Evolutionary conservation across 345 rosid species (phyloP).

Genomic region (Psidium friedrichsthalianum): DNA sequence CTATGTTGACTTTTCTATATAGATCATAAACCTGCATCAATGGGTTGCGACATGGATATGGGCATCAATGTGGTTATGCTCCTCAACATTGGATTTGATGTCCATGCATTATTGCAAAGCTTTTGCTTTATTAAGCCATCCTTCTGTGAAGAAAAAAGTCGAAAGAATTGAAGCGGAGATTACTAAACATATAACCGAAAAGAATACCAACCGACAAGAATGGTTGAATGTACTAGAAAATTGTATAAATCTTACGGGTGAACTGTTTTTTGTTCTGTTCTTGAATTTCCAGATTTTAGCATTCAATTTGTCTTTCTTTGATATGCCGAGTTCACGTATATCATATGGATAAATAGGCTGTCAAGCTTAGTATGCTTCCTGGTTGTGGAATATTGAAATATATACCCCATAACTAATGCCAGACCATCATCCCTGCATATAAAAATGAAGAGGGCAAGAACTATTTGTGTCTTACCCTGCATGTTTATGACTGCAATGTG

Average conservation of each 20-base stretch:
- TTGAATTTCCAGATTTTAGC: not conserved
- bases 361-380: not conserved
- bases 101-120: not conserved
- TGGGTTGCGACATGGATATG: not conserved
- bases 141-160: not conserved
- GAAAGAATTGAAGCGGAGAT: not conserved
- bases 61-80: not conserved
- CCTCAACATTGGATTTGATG: not conserved
- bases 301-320: not conserved
- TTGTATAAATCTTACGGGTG: not conserved
- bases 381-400: not conserved
- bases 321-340: not conserved
- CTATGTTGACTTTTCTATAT: not conserved
- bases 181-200: not conserved
- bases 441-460: not conserved
- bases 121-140: not conserved
- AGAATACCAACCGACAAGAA: not conserved
- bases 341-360: not conserved
- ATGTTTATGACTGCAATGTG: not conserved
- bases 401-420: not conserved
- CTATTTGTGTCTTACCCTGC: not conserved
- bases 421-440: not conserved
- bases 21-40: not conserved
- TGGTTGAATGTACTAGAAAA: not conserved
- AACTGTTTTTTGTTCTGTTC: not conserved